Evolutionary conservation across 176 grass and related monocot genomes (phyloP), one percentile per base, ranked within the genome.

Genomic region (Eragrostis curvula): DNA sequence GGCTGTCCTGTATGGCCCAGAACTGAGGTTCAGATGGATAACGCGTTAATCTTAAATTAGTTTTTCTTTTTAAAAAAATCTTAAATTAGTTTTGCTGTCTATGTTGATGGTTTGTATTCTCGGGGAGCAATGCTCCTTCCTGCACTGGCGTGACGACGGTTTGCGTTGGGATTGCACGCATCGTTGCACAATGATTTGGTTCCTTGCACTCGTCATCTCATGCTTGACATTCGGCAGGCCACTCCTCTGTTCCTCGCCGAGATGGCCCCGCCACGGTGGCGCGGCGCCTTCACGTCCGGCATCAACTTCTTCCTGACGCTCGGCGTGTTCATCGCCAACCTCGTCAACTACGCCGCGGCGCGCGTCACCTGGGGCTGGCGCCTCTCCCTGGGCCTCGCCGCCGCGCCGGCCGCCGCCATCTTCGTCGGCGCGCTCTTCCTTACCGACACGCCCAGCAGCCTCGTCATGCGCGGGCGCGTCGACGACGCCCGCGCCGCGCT

Each of bases 381-480:
- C 71, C 76, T 97, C 77, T 94, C 94, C 23, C 91, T 97, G 23
- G 94, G 94, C 15, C 91, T 97, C 6, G 87, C 91, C 0, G 94
- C 85, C 10, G 94, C 72, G 12, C 91, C 94, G 9, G 94, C 87
- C 32, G 0, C 82, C n/a, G 4, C 85, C 77, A 90, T 97, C 78
- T 67, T 97, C 68, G 1, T 97, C 13, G 74, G 89, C 45, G 87
- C 91, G 28, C 71, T 94, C 67, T 84, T 90, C 85, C 91, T 94
- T 80, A 82, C 91, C 7, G 94, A 97, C 77, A 97, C 89, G 2
- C 94, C 91, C 5, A 97, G 89, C 76, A 97, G 94, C 80, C 87
- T 92, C n/a, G 77, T 92, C 16, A 78, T 91, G 63, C 91, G 94
- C 2, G 92, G 89, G 3, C 81, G 55, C 30, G 2, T 51, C n/a